Conservation (phyloP, 2,329 filamentous ascomycete species). For the Piedraia hortae region DNA sequence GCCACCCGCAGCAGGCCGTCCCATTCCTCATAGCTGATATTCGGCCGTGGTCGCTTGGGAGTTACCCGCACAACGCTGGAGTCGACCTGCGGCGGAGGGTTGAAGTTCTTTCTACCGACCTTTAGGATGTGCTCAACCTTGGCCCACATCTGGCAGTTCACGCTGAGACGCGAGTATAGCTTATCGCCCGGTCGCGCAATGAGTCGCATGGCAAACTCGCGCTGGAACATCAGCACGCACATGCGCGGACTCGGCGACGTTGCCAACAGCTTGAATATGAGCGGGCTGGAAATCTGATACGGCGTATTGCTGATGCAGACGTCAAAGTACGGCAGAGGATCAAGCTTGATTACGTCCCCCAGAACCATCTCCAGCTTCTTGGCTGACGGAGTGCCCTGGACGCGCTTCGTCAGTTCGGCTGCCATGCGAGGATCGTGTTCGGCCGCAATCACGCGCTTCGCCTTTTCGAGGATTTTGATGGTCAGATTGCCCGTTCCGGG, state of each 20-base stretch:
- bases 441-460: constrained; percentile 58
- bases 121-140: constrained; percentile 55
- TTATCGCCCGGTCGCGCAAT: constrained; percentile 71
- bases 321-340: constrained; percentile 50
- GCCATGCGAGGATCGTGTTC: constrained; percentile 94
- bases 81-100: constrained; percentile 78
- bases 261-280: constrained; percentile 73
- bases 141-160: constrained; percentile 84
- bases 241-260: constrained; percentile 55
- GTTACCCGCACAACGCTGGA: constrained; percentile 72
- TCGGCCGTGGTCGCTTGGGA: constrained; percentile 59
- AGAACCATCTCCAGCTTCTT: constrained; percentile 68
- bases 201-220: constrained; percentile 74
- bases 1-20: constrained; percentile 63
- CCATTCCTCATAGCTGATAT: constrained; percentile 85
- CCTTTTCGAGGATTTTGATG: constrained; percentile 63
- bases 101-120: constrained; percentile 90
- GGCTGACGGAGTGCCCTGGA: constrained; percentile 64
- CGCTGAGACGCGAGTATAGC: constrained; percentile 68
- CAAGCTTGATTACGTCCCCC: constrained; percentile 72
- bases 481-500: constrained; percentile 78
- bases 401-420: constrained; percentile 76
- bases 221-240: constrained; percentile 86
- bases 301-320: constrained; percentile 60
- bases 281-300: constrained; percentile 60